These are phyloP conservation scores for Pyrus hybrid DNA, from an alignment of 331 rosid species.

Conservation along the genomic window DNA sequence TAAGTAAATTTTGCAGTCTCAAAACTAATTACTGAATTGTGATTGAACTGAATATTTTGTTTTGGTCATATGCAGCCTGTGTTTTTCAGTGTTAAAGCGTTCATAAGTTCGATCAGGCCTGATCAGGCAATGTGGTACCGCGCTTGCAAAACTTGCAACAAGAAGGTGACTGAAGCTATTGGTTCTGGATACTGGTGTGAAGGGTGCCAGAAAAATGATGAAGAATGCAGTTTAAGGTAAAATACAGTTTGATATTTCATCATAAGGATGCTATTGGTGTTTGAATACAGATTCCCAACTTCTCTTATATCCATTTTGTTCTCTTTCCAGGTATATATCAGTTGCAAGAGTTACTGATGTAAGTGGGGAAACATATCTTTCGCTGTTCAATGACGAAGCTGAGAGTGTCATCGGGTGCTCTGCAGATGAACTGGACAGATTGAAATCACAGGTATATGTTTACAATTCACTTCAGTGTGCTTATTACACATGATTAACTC, in stretches of 20 bases:
- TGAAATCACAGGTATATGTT: slow-evolving; percentile 53
- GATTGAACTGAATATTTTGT: background rate
- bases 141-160: slow-evolving; percentile 83
- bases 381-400: slow-evolving; percentile 69
- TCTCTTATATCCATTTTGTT: background rate
- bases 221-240: slow-evolving; percentile 66
- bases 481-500: background rate
- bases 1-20: background rate
- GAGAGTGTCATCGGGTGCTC: slow-evolving; percentile 74
- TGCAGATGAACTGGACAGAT: slow-evolving; percentile 64
- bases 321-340: slow-evolving; percentile 47
- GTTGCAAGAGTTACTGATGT: slow-evolving; percentile 48
- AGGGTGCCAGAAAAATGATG: slow-evolving; percentile 75
- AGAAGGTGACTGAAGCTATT: slow-evolving; percentile 71
- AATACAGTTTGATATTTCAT: background rate
- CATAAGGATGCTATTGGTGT: background rate
- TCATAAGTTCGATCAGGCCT: slow-evolving; percentile 55
- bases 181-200: slow-evolving; percentile 88
- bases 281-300: background rate
- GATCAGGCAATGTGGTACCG: slow-evolving; percentile 93
- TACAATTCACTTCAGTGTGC: background rate
- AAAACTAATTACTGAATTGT: background rate
- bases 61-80: slow-evolving; percentile 44
- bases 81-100: slow-evolving; percentile 58
- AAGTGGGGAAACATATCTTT: slow-evolving; percentile 56